phyloP scores from a whole-genome alignment of 176 grass and related monocot genomes.

The Carex kokanica region DNA sequence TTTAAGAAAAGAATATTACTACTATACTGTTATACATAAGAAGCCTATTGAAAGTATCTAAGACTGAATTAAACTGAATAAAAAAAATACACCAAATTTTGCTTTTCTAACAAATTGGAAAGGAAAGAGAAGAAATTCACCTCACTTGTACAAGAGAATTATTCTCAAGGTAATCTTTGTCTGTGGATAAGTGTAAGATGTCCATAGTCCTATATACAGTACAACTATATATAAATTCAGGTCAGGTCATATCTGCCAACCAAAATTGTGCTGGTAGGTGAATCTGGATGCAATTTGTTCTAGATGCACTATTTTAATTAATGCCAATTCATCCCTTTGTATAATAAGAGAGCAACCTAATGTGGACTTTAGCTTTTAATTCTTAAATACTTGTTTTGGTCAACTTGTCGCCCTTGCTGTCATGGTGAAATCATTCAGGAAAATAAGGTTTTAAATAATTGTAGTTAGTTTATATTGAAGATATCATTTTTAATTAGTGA shows the following conservation, averaged over 20 bases:
- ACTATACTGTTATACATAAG: background rate
- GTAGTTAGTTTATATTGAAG: background rate
- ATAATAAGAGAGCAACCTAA: constrained; percentile 10
- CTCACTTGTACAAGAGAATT: constrained; percentile 16
- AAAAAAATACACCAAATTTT: background rate
- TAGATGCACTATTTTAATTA: constrained; percentile 22
- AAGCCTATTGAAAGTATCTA: background rate
- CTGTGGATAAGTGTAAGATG: background rate
- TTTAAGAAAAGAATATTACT: background rate
- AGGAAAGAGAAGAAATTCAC: background rate
- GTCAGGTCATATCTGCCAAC: constrained; percentile 8
- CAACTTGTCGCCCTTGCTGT: constrained; percentile 11
- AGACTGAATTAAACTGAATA: background rate
- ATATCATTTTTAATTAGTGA: background rate
- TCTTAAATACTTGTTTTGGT: constrained; percentile 1
- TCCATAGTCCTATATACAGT: constrained; percentile 16
- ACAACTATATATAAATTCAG: constrained; percentile 9
- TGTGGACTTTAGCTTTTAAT: background rate
- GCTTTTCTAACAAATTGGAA: no score
- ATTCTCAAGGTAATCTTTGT: background rate
- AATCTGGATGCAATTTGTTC: constrained; percentile 29
- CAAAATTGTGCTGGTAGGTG: constrained; percentile 11
- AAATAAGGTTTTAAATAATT: background rate
- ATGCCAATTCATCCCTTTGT: background rate
- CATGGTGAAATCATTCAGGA: constrained; percentile 9